These are phyloP conservation scores for Lactarius sanguifluus DNA, from an alignment of 768 basidiomycete genomes.

Conservation along the genomic window DNA sequence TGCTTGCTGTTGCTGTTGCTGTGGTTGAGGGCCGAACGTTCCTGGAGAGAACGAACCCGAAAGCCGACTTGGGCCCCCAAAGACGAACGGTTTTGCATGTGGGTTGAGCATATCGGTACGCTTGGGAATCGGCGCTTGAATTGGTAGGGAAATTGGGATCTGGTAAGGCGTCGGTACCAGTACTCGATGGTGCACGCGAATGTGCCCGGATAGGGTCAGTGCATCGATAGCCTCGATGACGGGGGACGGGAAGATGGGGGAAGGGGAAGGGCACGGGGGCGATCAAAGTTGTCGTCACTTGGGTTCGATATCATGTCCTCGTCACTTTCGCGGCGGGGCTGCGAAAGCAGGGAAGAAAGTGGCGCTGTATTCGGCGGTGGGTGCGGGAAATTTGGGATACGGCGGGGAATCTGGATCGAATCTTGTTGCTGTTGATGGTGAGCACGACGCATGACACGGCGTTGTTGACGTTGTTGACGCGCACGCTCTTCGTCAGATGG, in stretches of 20 bases:
- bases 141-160: constrained; percentile 21
- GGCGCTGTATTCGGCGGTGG: constrained; percentile 57
- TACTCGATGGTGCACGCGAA: constrained; percentile 45
- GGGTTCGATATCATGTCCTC: constrained; percentile 85
- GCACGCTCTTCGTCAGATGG: constrained; percentile 88
- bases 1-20: constrained; percentile 35
- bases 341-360: constrained; percentile 37
- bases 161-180: constrained; percentile 22
- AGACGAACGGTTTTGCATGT: constrained; percentile 81
- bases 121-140: constrained; percentile 27
- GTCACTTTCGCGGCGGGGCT: constrained; percentile 36
- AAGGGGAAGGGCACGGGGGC: constrained; percentile 12
- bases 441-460: constrained; percentile 55
- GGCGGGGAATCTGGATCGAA: constrained; percentile 58
- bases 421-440: constrained; percentile 40
- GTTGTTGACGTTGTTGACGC: constrained; percentile 61
- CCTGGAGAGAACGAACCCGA: constrained; percentile 39
- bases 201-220: constrained; percentile 66
- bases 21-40: constrained; percentile 32
- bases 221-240: constrained; percentile 59
- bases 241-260: constrained; percentile 33
- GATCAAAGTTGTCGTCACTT: constrained; percentile 62
- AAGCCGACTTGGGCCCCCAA: constrained; percentile 47
- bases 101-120: constrained; percentile 59
- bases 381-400: constrained; percentile 76